Conservation (phyloP, 2,329 filamentous ascomycete species). For the Dendryphion nanum region DNA sequence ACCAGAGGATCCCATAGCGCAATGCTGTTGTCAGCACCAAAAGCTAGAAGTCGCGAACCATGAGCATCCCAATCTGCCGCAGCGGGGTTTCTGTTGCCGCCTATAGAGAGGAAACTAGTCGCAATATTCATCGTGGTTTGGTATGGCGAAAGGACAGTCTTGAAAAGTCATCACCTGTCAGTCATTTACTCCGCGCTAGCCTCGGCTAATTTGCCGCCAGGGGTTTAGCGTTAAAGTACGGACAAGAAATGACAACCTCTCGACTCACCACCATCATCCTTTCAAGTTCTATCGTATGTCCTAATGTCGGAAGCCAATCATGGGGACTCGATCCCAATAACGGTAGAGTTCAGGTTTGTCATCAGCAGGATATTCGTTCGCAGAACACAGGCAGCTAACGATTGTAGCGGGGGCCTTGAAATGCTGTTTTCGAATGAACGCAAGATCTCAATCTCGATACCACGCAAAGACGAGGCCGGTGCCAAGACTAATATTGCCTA, state of each 20-base stretch:
- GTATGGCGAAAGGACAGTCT: not conserved
- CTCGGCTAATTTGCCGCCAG: conserved; percentile 21
- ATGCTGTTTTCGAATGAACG: conserved; percentile 86
- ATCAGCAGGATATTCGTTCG: not conserved
- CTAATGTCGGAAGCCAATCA: conserved; percentile 20
- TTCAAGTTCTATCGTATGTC: too few species aligned
- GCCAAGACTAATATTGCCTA: conserved; percentile 67
- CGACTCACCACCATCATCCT: too few species aligned
- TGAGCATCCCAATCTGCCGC: conserved; percentile 82
- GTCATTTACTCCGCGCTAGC: conserved; percentile 28
- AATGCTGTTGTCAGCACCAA: conserved; percentile 84
- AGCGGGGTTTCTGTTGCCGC: conserved; percentile 85
- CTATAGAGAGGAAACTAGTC: conserved; percentile 64
- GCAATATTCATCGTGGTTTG: conserved; percentile 27
- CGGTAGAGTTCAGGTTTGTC: conserved; percentile 71
- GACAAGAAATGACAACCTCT: too few species aligned
- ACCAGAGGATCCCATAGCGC: conserved; percentile 84
- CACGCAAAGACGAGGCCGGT: conserved; percentile 60
- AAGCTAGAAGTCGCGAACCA: conserved; percentile 69
- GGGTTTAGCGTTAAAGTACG: conserved; percentile 15
- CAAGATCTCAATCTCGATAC: conserved; percentile 68
- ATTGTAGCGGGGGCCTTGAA: conserved; percentile 76
- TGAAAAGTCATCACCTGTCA: too few species aligned
- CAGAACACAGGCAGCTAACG: conserved; percentile 8
- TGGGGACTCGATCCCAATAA: conserved; percentile 53